Evolutionary conservation across 305 asterid species (phyloP).

Genomic region (Fraxinus albicans): DNA sequence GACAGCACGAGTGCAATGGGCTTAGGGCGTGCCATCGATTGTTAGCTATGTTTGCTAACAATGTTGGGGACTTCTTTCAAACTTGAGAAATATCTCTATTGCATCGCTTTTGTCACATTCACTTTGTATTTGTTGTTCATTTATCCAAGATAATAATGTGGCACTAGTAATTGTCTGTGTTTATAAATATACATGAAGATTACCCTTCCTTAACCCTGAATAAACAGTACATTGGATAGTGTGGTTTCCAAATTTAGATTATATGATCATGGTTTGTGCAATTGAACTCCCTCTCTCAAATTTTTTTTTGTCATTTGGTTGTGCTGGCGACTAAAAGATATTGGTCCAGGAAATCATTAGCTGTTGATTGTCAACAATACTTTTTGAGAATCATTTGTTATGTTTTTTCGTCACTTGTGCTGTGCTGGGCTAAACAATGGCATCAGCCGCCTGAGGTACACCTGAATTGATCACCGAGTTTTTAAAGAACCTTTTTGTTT

Average conservation of each 20-base stretch:
- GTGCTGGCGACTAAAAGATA: slow-evolving; percentile 3
- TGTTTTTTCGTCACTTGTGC: not conserved
- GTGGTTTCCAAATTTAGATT: not conserved
- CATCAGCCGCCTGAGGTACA: not conserved
- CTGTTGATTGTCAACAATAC: not conserved
- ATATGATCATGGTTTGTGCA: not conserved
- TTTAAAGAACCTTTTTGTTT: not conserved
- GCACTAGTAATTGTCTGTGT: not conserved
- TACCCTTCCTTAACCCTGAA: not conserved
- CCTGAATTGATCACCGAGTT: not conserved
- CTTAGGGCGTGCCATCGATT: not conserved
- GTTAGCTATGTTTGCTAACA: not conserved
- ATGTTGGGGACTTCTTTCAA: not conserved
- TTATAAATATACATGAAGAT: not conserved
- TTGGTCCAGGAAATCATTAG: not conserved
- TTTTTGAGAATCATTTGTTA: not conserved
- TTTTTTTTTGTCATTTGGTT: not conserved
- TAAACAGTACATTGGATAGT: not conserved
- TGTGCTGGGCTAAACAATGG: not conserved
- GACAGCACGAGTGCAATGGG: not conserved
- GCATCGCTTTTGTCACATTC: not conserved
- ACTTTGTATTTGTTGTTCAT: not conserved
- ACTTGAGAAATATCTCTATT: not conserved
- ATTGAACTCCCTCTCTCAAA: not conserved
- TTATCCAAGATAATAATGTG: not conserved